Conservation (phyloP, 2,329 filamentous ascomycete genomes). For the Fusarium palustre region DNA sequence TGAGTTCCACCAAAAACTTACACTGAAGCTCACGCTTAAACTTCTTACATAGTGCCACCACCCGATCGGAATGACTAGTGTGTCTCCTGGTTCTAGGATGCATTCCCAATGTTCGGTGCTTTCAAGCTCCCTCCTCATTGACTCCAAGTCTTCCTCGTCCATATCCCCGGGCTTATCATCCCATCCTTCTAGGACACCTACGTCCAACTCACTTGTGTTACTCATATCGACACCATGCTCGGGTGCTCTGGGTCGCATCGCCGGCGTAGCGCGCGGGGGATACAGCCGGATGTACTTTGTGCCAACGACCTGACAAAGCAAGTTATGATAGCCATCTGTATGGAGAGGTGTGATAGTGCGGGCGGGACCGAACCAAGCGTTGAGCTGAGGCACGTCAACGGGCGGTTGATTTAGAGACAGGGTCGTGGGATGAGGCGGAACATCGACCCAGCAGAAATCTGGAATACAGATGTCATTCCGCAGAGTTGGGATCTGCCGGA, state of each 20-base stretch:
- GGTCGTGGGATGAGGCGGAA: conserved; percentile 66
- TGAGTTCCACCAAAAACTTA: conserved; percentile 95
- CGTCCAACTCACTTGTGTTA: conserved; percentile 85
- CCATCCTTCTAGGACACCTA: conserved; percentile 76
- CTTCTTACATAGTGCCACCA: conserved; percentile 99
- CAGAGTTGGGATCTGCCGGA: conserved; percentile 82
- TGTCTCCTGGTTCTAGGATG: conserved; percentile 83
- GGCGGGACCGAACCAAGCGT: conserved; percentile 92
- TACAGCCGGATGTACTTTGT: conserved; percentile 94
- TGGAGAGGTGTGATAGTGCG: conserved; percentile 93
- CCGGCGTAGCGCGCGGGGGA: conserved; percentile 69
- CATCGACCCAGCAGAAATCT: conserved; percentile 83
- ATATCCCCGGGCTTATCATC: conserved; percentile 54
- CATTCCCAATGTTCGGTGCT: conserved; percentile 78
- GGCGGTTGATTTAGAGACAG: conserved; percentile 53
- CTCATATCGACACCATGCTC: conserved; percentile 87
- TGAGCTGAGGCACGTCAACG: conserved; percentile 74
- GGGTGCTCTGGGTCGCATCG: conserved; percentile 70
- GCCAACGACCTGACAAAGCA: conserved; percentile 89
- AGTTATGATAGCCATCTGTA: conserved; percentile 93
- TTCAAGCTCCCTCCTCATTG: conserved; percentile 62
- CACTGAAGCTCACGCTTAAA: conserved; percentile 87
- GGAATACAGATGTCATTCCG: conserved; percentile 81
- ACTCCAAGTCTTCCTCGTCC: conserved; percentile 51
- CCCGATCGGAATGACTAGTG: conserved; percentile 87